Base-by-base conservation (phyloP, 331 rosid species). In the Pyracantha coccinea region DNA sequence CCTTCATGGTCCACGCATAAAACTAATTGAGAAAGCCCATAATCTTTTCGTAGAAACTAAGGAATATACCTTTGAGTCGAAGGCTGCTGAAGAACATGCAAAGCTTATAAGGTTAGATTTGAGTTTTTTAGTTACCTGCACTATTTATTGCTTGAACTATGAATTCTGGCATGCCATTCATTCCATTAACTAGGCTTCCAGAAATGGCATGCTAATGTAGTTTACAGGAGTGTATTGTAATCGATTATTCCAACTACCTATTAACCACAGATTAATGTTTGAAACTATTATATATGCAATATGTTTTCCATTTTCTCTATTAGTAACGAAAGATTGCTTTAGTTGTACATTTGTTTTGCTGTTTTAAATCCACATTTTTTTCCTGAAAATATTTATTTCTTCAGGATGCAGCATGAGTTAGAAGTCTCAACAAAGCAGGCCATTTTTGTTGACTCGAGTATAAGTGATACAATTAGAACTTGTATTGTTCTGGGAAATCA, bases 51-150 rank as follows among this genome's bases (percentile, higher is more conserved):
- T 85, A 13, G 96, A 90, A 89, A 90, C 97, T 60, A 94, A 91
- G 90, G 98, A 94, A 75, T 96, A 89, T 68, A 61, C 80, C 47
- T 94, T 94, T 79, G 99, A 94, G 82, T 82, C 92, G 54, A 94
- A 94, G 83, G 97, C 96, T 75, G 97, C 99, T 57, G 99, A 92
- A 60, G 99, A 94, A 89, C 99, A 94, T 83, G 93, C 97, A 68
- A 94, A 86, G 78, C 81, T 94, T 78, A 77, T 94, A 71, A 92
- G 92, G 99, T 92, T 60, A 79, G 92, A 79, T 71, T n/a, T 71
- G 28, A 61, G 35, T 75, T 62, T 71, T 74, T 69, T 64, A 45
- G 72, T 17, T 72, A 31, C 13, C 60, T 55, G 64, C 52, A 65
- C 41, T 50, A 20, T 73, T 68, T 33, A 24, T 59, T 62, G 32